phyloP scores from a whole-genome alignment of 2,329 filamentous ascomycete genomes.

The Clonostachys rosea region DNA sequence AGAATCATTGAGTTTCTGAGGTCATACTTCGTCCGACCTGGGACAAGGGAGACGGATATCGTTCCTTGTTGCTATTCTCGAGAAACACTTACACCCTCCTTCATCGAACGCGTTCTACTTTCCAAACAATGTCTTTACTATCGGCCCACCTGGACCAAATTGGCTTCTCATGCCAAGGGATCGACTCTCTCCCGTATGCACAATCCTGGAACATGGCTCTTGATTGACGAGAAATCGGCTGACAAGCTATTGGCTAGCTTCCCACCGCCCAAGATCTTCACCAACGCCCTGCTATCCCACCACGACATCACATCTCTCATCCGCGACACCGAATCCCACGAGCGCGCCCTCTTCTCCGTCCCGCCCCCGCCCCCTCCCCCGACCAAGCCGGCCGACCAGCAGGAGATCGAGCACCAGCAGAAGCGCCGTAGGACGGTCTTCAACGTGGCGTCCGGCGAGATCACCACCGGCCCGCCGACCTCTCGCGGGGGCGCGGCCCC shows the following conservation, averaged over 20 bases:
- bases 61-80: too few species aligned
- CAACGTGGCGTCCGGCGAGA: slow-evolving; percentile 59
- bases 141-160: slow-evolving; percentile 74
- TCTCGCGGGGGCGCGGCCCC: slow-evolving; percentile 36
- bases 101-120: too few species aligned
- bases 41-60: too few species aligned
- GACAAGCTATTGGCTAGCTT: slow-evolving; percentile 51
- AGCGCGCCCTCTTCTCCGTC: slow-evolving; percentile 90
- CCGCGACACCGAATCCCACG: slow-evolving; percentile 90
- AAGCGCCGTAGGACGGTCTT: slow-evolving; percentile 58
- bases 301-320: slow-evolving; percentile 94
- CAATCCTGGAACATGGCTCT: not conserved
- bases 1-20: too few species aligned
- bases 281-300: slow-evolving; percentile 81
- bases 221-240: not conserved
- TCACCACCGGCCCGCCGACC: slow-evolving; percentile 50
- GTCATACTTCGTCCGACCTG: too few species aligned
- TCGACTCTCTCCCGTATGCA: slow-evolving; percentile 67
- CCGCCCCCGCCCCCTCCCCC: slow-evolving; percentile 65
- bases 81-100: too few species aligned
- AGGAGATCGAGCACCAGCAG: slow-evolving; percentile 19
- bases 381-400: slow-evolving; percentile 22
- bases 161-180: slow-evolving; percentile 68
- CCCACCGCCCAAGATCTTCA: slow-evolving; percentile 88
- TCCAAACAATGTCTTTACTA: slow-evolving; percentile 58